Evolutionary conservation across 73 alveolate genomes (phyloP).

Genomic region (Blepharisma stoltei): DNA sequence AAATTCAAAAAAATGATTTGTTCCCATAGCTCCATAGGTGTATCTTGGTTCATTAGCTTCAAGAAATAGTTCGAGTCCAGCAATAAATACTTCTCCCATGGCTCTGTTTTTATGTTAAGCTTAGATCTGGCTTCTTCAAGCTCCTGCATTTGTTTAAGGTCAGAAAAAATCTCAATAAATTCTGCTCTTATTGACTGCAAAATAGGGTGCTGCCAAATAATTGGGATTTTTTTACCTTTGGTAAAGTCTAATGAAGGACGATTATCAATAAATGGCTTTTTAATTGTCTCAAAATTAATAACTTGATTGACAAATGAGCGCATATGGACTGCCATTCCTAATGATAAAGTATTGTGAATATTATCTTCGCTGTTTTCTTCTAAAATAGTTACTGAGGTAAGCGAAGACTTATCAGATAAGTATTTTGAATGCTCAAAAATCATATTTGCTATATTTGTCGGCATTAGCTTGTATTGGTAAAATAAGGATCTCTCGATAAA

Average conservation of each 20-base stretch:
- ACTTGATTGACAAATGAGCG: background rate
- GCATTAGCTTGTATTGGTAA: background rate
- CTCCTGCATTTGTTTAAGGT: background rate
- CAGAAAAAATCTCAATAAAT: background rate
- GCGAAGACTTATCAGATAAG: background rate
- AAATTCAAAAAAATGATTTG: background rate
- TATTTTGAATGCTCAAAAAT: conserved; percentile 11
- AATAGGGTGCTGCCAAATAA: conserved; percentile 4
- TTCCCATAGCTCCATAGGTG: background rate
- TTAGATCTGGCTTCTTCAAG: background rate
- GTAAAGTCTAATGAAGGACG: background rate
- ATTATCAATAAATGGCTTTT: background rate
- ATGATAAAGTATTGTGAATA: background rate
- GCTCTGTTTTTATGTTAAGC: background rate
- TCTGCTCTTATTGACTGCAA: background rate
- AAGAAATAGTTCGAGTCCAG: conserved; percentile 17
- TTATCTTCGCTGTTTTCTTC: background rate
- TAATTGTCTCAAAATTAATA: background rate
- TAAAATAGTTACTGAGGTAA: conserved; percentile 1
- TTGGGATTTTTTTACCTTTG: background rate
- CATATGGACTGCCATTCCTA: background rate
- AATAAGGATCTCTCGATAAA: conserved; percentile 15
- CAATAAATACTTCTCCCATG: conserved; percentile 20
- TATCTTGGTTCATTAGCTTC: background rate
- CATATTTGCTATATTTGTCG: background rate